Conservation (phyloP, 257 asterid genomes). For the Ilex asprella region DNA sequence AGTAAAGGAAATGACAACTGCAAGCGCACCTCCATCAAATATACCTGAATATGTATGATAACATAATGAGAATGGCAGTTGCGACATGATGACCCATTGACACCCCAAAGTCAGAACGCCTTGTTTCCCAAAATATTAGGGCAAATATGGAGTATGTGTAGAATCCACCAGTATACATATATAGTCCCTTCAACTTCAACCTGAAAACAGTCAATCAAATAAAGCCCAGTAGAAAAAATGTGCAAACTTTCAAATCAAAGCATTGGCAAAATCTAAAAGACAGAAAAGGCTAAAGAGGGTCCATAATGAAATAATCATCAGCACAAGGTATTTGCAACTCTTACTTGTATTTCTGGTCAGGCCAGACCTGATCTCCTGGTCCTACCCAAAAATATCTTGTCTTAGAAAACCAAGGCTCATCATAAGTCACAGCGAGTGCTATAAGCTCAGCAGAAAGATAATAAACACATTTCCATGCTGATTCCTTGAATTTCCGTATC, state of each 20-base stretch:
- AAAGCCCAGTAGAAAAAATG: neutral
- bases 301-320: too few relatives aligned
- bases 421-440: conserved; percentile 67
- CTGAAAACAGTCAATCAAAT: conserved; percentile 31
- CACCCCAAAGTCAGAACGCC: conserved; percentile 94
- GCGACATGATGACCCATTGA: conserved; percentile 91
- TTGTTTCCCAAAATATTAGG: conserved; percentile 83
- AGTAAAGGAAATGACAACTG: neutral
- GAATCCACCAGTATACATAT: conserved; percentile 85
- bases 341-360: conserved; percentile 80
- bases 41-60: conserved; percentile 73
- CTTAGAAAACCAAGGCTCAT: conserved; percentile 84
- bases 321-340: conserved; percentile 4
- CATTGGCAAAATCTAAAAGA: too few relatives aligned
- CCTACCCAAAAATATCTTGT: conserved; percentile 85
- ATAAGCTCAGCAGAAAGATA: conserved; percentile 85
- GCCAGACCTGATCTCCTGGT: conserved; percentile 87
- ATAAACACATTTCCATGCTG: conserved; percentile 94
- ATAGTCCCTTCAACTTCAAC: conserved; percentile 80
- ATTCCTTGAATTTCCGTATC: conserved; percentile 83
- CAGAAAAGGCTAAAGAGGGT: neutral
- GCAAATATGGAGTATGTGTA: conserved; percentile 88
- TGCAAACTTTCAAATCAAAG: neutral
- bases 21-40: conserved; percentile 12
- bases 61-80: conserved; percentile 60